Evolutionary conservation across 176 grass and related monocot species (phyloP).

Genomic region (Triticum turgidum): DNA sequence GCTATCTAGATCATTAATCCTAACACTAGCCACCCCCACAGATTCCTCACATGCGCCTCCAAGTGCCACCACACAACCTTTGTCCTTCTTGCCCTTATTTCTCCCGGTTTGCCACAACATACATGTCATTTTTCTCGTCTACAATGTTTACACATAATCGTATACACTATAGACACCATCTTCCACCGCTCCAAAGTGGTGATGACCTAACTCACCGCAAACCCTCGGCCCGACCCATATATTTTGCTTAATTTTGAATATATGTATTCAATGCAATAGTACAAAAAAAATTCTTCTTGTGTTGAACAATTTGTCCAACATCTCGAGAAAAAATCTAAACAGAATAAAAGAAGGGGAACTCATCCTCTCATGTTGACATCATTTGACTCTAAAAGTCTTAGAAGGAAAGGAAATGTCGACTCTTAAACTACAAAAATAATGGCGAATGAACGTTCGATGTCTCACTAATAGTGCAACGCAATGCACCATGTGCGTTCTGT

Average conservation of each 20-base stretch:
- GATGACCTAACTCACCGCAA: neutral
- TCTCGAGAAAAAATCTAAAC: neutral
- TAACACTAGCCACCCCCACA: no score
- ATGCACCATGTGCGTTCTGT: neutral
- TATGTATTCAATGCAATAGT: neutral
- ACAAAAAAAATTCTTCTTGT: neutral
- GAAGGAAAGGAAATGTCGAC: neutral
- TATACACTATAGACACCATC: no score
- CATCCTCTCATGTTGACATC: neutral
- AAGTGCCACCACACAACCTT: no score
- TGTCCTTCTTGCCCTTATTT: no score
- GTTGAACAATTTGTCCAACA: neutral
- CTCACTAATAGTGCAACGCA: neutral
- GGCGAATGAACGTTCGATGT: neutral
- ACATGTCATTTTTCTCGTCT: no score
- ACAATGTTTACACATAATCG: no score
- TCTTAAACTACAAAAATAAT: neutral
- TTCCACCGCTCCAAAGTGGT: no score
- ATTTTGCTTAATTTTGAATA: neutral
- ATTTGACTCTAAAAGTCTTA: neutral
- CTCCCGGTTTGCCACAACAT: no score
- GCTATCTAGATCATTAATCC: no score
- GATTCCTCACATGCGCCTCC: no score
- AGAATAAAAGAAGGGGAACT: neutral
- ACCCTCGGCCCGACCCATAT: neutral